Base-by-base conservation (phyloP, 1,139 yeast species). In the Sugiyamaella sp. region DNA sequence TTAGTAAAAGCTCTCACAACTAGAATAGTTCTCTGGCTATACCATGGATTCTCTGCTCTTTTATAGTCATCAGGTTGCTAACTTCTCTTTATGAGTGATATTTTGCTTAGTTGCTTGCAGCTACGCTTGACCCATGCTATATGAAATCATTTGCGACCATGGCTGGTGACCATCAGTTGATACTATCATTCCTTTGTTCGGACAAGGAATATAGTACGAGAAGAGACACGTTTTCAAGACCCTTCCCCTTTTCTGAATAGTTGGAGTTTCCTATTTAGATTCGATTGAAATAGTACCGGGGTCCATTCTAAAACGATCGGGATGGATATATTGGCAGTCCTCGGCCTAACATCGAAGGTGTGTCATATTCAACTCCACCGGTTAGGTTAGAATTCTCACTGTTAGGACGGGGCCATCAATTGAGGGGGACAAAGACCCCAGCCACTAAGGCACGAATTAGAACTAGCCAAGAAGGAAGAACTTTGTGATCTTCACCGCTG, bases 231-330 rank as follows among this genome's bases (percentile, higher is more conserved):
- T 24, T 24, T 10, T 24, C 29, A 24, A 6, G 29, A 6, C 35
- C 8, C 4, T 12, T 29, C 8, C 29, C 20, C n/a, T 16, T 14
- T 44, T 44, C 20, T 16, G 21, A 44, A 27, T 44, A 44, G 40
- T 12, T 8, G 20, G 27, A 9, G 48, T 33, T 44, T 44, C 39
- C 40, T 44, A 44, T 29, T 24, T 22, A 24, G 48, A 44, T 27
- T 32, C 14, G 46, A 19, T 10, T n/a, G 4, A 17, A 29, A 8
- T 8, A 29, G 14, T 29, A 29, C 4, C n/a, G n/a, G 35, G 8
- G 35, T 29, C 35, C n/a, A 29, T 16, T 6, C 24, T n/a, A 10
- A 38, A 17, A 8, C 21, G n/a, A 42, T 17, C 46, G 25, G 16
- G 35, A 17, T 19, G 20, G 19, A 41, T 16, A 29, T 10, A 17